Percentiles rank a stretch among this genome's conserved stretches.
Evolutionary conservation across 306 rosid species (phyloP).

Genomic region (Albizia julibrissin): DNA sequence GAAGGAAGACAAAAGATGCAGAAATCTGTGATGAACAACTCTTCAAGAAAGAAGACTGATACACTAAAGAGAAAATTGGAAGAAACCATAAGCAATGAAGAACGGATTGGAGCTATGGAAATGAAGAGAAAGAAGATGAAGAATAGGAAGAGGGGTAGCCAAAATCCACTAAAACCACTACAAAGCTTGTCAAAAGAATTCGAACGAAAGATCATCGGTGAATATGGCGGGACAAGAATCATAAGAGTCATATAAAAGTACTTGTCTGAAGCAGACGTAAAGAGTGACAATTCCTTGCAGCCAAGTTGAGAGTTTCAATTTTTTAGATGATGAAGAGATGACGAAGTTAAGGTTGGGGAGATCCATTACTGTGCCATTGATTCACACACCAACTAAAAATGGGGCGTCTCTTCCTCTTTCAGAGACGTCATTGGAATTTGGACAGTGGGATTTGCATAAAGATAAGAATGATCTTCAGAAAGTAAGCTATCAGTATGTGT

Average conservation of each 20-base stretch:
- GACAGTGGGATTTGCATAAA: background rate
- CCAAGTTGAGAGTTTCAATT: background rate
- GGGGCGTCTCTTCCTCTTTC: background rate
- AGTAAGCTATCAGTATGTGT: too few relatives aligned
- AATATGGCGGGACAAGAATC: background rate
- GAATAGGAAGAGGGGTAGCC: background rate
- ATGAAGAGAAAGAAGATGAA: background rate
- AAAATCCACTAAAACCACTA: background rate
- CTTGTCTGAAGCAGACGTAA: background rate
- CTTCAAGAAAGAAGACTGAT: background rate
- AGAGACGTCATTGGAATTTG: background rate
- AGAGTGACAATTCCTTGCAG: background rate
- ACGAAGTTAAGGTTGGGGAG: rapidly evolving
- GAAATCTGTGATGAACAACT: background rate
- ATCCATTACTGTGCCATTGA: background rate
- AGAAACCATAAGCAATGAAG: background rate
- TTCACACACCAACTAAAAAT: background rate
- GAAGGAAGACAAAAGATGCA: too few relatives aligned
- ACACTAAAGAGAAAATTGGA: background rate
- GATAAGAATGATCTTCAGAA: background rate
- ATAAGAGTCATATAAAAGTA: background rate
- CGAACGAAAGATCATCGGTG: background rate
- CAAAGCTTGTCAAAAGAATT: background rate
- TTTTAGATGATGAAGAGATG: background rate
- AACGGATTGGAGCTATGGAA: background rate